These are phyloP conservation scores for Coniochaeta sp. DNA, from an alignment of 2,329 filamentous ascomycete species.

Conservation along the genomic window DNA sequence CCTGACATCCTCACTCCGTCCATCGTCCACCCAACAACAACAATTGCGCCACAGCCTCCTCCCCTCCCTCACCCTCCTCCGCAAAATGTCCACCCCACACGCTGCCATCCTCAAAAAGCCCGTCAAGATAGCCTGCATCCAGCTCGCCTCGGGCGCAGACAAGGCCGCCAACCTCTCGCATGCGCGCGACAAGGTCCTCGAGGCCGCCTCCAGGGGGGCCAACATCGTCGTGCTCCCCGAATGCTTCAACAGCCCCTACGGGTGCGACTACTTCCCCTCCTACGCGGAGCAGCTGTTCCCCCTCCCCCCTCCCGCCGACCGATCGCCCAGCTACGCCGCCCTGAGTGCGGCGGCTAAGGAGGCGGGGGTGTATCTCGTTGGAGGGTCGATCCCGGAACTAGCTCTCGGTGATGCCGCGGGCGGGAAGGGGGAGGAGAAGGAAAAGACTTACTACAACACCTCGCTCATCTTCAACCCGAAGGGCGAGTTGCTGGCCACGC, in stretches of 20 bases:
- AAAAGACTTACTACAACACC: slow-evolving; percentile 79
- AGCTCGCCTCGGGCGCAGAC: slow-evolving; percentile 74
- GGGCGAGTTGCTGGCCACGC: slow-evolving; percentile 75
- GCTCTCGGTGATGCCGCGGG: slow-evolving; percentile 26
- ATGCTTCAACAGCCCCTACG: slow-evolving; percentile 99
- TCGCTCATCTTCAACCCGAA: slow-evolving; percentile 72
- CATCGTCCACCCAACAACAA: neutral
- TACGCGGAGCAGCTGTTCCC: slow-evolving; percentile 87
- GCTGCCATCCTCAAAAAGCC: slow-evolving; percentile 59
- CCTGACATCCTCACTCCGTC: neutral
- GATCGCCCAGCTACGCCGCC: slow-evolving; percentile 80
- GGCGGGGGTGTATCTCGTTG: slow-evolving; percentile 73
- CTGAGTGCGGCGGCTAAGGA: slow-evolving; percentile 74
- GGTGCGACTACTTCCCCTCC: slow-evolving; percentile 78
- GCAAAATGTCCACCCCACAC: slow-evolving; percentile 22
- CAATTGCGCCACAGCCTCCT: neutral
- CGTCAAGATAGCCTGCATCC: slow-evolving; percentile 73
- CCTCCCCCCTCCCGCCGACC: slow-evolving; percentile 60
- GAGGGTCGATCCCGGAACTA: slow-evolving; percentile 87
- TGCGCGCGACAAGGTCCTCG: slow-evolving; percentile 74
- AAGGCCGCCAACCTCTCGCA: slow-evolving; percentile 78
- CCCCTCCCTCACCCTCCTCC: slow-evolving; percentile 15
- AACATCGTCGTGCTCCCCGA: slow-evolving; percentile 89
- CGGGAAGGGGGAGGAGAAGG: slow-evolving; percentile 24
- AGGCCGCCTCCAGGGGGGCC: slow-evolving; percentile 70